Evolutionary conservation across 2,329 filamentous ascomycete genomes (phyloP), one percentile per base, ranked within the genome.

Genomic region (Phialophora expanda): DNA sequence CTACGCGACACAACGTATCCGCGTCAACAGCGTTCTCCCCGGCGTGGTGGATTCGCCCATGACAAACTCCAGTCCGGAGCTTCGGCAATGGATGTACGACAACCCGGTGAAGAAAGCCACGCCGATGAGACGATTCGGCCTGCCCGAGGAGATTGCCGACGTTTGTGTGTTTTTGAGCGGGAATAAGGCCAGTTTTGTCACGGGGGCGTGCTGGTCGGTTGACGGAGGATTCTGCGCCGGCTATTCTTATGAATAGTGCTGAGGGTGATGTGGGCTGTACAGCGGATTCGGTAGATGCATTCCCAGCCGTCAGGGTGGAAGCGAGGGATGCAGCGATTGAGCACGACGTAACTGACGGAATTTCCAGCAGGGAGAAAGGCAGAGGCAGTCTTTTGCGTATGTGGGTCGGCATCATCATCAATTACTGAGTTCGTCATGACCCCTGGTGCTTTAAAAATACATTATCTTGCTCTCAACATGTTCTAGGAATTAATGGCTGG

Each of bases 91-190:
- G 56, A 57, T 66, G 38, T 53, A 61, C 20, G 44, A 28, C 24
- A 61, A 64, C 30, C 38, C 64, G 1, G 63, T 68, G 20, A 51
- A 59, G 50, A 57, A 54, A 34, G 53, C 53, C 30, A 58, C 60
- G n/a, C 66, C 63, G 14, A 83, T 88, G 60, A 57, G 60, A 22
- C 48, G 66, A 6, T 60, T 62, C 14, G 64, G 44, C 65, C 44
- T 75, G 86, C 86, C 82, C 90, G 67, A 91, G 79, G 0, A 89
- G 92, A 74, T 88, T 92, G 74, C 92, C 89, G 59, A 92, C 85
- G 74, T 92, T 89, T 1, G 85, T 28, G 64, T 65, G 7, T 68
- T 68, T 44, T 51, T 66, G 14, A 60, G 62, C 11, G 41, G 51
- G 14, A 68, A 68, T 24, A 64, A 64, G 50, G 62, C 61, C 5